A percentile compares a stretch with the other conserved stretches of the same genome.
Evolutionary conservation across 805 yeast species (phyloP).

Genomic region (Hemisphaericaspora nanyangensis): DNA sequence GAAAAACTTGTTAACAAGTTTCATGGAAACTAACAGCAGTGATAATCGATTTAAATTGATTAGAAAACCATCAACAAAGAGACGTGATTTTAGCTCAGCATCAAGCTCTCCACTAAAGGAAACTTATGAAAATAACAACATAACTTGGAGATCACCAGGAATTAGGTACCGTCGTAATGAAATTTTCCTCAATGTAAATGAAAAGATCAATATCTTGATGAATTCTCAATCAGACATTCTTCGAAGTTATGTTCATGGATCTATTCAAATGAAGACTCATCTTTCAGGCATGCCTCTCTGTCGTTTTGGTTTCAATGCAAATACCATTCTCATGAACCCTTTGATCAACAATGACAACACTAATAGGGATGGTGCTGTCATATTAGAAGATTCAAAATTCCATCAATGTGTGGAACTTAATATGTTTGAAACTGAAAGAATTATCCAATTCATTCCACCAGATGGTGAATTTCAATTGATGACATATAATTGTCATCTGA

Average conservation of each 20-base stretch:
- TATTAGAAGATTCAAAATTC: constrained; percentile 74
- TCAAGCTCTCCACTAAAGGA: constrained; percentile 10
- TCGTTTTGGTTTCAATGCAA: constrained; percentile 71
- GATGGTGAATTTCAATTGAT: constrained; percentile 84
- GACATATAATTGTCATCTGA: constrained; percentile 52
- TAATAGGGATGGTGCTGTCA: constrained; percentile 46
- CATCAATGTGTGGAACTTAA: constrained; percentile 82
- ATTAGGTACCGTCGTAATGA: constrained; percentile 80
- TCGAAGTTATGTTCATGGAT: constrained; percentile 73
- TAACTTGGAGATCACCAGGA: constrained; percentile 70
- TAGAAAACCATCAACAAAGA: constrained; percentile 4
- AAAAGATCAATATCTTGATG: constrained; percentile 67
- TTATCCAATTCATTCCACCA: constrained; percentile 77
- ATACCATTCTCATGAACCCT: constrained; percentile 19
- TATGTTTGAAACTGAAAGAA: constrained; percentile 59
- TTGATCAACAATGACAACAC: neutral
- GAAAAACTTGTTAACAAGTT: constrained; percentile 11
- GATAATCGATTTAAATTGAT: constrained; percentile 17
- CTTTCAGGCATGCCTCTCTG: constrained; percentile 83
- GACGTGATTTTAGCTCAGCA: neutral
- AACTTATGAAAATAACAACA: constrained; percentile 6
- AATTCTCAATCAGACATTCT: constrained; percentile 61
- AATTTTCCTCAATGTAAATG: constrained; percentile 71
- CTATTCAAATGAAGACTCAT: constrained; percentile 64
- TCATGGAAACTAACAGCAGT: constrained; percentile 3